These are phyloP conservation scores for Periconia digitata DNA, from an alignment of 2,329 filamentous ascomycete genomes.

Conservation along the genomic window DNA sequence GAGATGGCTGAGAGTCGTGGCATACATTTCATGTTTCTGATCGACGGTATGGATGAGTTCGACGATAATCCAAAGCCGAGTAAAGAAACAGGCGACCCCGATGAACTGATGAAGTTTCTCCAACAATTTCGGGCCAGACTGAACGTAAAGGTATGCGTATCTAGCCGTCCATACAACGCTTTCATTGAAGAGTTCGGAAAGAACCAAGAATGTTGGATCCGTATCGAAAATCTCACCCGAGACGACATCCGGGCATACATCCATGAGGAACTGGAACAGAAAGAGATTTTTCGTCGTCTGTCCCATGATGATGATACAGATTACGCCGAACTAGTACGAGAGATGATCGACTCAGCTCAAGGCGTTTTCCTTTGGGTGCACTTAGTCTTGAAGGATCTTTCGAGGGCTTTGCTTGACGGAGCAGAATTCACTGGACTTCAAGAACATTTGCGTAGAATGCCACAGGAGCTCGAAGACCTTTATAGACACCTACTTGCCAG, in stretches of 20 bases:
- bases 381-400: background rate
- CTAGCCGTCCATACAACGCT: conserved; percentile 8
- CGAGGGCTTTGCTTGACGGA: too few species aligned
- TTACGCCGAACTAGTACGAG: background rate
- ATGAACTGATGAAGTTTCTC: conserved; percentile 4
- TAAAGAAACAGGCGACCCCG: background rate
- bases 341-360: conserved; percentile 3
- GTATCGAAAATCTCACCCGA: conserved; percentile 3
- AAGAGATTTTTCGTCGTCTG: background rate
- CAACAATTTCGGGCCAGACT: background rate
- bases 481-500: too few species aligned
- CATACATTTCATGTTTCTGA: conserved; percentile 5
- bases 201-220: background rate
- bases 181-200: conserved; percentile 7
- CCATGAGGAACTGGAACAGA: background rate
- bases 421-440: too few species aligned
- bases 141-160: conserved; percentile 13
- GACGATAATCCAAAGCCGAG: background rate
- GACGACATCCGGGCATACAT: conserved; percentile 3
- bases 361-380: conserved; percentile 12
- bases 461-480: too few species aligned
- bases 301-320: background rate
- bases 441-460: too few species aligned
- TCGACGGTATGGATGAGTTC: conserved; percentile 15
- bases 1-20: background rate